phyloP scores from a whole-genome alignment of 164 flowering plant genomes.

The Brasenia schreberi region DNA sequence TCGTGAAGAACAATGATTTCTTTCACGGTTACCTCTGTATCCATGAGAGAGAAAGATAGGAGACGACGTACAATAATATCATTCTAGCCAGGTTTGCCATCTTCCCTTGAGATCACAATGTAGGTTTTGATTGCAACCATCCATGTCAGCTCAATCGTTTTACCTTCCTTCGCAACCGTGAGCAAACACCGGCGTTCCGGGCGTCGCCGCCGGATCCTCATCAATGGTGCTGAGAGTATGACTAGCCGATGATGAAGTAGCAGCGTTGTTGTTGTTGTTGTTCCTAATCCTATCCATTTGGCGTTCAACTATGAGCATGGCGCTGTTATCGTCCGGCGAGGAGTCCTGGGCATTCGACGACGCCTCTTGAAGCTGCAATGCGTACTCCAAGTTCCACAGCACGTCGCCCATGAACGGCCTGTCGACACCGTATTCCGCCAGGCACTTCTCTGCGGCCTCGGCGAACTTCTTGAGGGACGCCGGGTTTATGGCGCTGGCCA shows the following conservation, averaged over 20 bases:
- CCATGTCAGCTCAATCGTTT: neutral
- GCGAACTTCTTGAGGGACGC: constrained; percentile 53
- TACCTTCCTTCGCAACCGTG: constrained; percentile 1
- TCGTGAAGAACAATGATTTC: no score
- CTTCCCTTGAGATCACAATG: no score
- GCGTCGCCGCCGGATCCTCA: neutral
- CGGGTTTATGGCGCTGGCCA: constrained; percentile 24
- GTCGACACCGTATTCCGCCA: constrained; percentile 76
- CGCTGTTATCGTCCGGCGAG: constrained; percentile 21
- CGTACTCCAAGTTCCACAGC: constrained; percentile 79
- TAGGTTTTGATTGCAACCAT: no score
- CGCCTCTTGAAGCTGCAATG: constrained; percentile 74
- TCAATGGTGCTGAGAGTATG: neutral
- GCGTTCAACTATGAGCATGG: constrained; percentile 10
- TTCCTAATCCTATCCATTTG: neutral
- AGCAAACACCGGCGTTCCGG: neutral
- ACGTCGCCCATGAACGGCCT: constrained; percentile 92
- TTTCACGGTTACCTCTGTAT: no score
- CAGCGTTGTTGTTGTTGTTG: neutral
- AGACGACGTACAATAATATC: no score
- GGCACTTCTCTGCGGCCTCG: constrained; percentile 82
- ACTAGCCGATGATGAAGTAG: neutral
- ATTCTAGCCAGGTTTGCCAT: no score
- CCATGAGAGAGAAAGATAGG: no score
- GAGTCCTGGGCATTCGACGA: constrained; percentile 13